Evolutionary conservation across 495 filamentous ascomycete genomes (phyloP).

Genomic region (Cenococcum geophilum): DNA sequence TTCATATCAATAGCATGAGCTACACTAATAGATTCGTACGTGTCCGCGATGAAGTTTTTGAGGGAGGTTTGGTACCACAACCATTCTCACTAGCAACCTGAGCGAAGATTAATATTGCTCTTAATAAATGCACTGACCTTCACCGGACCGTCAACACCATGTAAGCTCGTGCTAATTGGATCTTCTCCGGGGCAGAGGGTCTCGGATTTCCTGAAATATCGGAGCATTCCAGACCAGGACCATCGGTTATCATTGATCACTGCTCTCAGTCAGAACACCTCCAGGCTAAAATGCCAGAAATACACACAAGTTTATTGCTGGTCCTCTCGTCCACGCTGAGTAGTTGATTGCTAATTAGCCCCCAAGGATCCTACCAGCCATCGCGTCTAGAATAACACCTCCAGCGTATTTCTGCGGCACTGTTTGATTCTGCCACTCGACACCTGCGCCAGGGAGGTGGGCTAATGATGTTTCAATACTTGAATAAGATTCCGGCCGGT

Average conservation of each 20-base stretch:
- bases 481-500: neutral
- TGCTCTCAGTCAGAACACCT: neutral
- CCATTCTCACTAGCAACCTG: neutral
- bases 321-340: neutral
- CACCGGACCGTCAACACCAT: neutral
- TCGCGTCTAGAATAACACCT: neutral
- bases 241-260: neutral
- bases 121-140: neutral
- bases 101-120: too few species aligned
- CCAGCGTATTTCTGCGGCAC: neutral
- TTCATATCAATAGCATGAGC: neutral
- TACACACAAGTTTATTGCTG: neutral
- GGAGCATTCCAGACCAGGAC: neutral
- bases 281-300: too few species aligned
- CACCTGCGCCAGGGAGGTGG: neutral
- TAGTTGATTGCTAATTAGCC: neutral
- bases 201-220: neutral
- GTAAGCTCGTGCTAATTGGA: neutral
- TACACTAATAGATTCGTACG: neutral
- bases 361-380: neutral
- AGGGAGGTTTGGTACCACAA: too few species aligned
- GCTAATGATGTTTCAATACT: neutral
- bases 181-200: neutral
- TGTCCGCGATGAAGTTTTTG: neutral
- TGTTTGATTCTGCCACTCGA: neutral